Base-by-base conservation (phyloP, 768 basidiomycete species). In the Chalciporus sphaerocephalus region DNA sequence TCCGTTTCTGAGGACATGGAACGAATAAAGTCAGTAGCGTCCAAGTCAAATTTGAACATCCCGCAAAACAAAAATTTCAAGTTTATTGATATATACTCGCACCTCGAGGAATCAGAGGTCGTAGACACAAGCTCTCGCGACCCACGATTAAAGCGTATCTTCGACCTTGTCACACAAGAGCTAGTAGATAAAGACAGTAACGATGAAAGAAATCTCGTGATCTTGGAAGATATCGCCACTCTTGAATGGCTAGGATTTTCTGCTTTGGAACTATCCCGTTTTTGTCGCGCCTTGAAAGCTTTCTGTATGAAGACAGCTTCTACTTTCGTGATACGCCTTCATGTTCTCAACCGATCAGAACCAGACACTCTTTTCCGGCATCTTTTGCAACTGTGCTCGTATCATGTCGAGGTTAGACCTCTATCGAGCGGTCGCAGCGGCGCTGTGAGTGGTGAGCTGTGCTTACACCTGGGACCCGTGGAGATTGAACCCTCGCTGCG, bases 381-480 rank as follows among this genome's bases (percentile, higher is more conserved):
- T 23, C 65, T 90, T 17, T 65, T 81, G 16, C 83, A 87, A 42
- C 59, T 85, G 3, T 82, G 78, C 51, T 70, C 80, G 3, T 83
- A 83, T 51, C 86, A 88, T 53, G 54, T 90, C 4, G 87, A 90
- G 47, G 81, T 90, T 2, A 70, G 74, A 32, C 79, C 87, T 1
- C 69, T 92, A 6, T 70, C 81, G 1, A 89, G 84, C 50, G 88
- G 88, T 5, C 70, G 81, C 20, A 91, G 89, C 50, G 87, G 87
- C 3, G 72, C 80, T 17, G 83, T 92, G 22, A 87, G 80, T 47
- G 89, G 88, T 16, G 84, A 89, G 87, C 64, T 85, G 25, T 78
- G 81, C 17, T 57, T 85, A n/a, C 85, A 85, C 58, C 54, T 67
- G 6, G 83, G 85, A 10, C 72, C 78, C 4, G 66, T 65, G 32